Evolutionary conservation across 345 rosid genomes (phyloP), one percentile per base, ranked within the genome.

Genomic region (Populus tremula): DNA sequence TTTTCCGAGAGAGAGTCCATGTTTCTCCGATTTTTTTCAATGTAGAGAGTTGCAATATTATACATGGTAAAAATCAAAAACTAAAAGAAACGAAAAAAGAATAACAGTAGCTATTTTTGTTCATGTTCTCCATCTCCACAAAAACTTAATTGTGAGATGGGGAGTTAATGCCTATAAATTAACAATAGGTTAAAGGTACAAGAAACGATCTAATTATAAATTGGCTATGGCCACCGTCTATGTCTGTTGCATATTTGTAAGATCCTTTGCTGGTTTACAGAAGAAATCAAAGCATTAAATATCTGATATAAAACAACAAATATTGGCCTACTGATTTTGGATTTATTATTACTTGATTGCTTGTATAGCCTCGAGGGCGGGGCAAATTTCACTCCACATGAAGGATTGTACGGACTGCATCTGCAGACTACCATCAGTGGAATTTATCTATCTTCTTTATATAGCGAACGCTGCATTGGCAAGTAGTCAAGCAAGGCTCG

Each of bases 181-280:
- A 43, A 72, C 20, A 64, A 39, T 29, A 35, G 76, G 38, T 53
- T 43, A 63, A 68, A 2, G 13, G 45, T 50, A 74, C 35, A 53
- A 73, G 11, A 45, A 31, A 62, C 12, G 68, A 12, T 36, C 9
- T 27, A 70, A 70, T 33, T 33, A 33, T 25, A 68, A 70, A 33
- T 74, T 73, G 71, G 73, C 11, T n/a, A 6, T 6, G 38, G 68
- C 66, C 78, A 71, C 86, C 77, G 80, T 65, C 83, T 76, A 76
- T 31, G 23, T n/a, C 72, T 65, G 33, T 12, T 63, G 21, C 14
- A 62, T 21, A 49, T 53, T 71, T 50, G 78, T 5, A 23, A 61
- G 25, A 59, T 56, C 21, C 2, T 12, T 13, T 13, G 20, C 5
- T 36, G 64, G 49, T 59, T n/a, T 69, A 21, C 38, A 33, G 31